Base-by-base conservation (phyloP, 371 early-diverging fungal species). In the Mortierella sp. region DNA sequence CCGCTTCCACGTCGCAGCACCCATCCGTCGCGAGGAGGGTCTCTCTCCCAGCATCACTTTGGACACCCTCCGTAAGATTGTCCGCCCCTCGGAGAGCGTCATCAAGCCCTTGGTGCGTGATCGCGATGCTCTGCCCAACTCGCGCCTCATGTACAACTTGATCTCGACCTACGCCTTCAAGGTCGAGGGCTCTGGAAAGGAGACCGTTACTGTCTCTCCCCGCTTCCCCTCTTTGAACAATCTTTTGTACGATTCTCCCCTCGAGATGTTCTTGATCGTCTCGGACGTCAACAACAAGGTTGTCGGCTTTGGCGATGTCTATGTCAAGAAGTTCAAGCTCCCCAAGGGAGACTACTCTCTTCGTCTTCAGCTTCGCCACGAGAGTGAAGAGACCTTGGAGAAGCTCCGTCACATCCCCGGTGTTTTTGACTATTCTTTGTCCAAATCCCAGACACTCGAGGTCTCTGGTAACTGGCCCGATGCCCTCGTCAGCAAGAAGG, bases 301-400 rank as follows among this genome's bases (percentile, higher is more conserved):
- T 7, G 78, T 96, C 14, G 92, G 90, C 0, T 89, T 91, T 34
- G 90, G 95, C 50, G 96, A 96, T 88, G 92, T 96, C 26, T 97
- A 96, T 86, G 88, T 95, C 42, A 94, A 94, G 74, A 80, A 83
- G 2, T 84, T 95, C 73, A 94, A 94, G 76, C 82, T 97, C n/a
- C 87, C 90, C 44, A 95, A 96, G 89, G 98, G 98, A 21, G 97
- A 96, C 50, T 98, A 98, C 84, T 92, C 92, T 8, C 89, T 97
- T 60, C 94, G 93, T 68, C 94, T 94, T 68, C 97, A 96, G 85
- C 80, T 98, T 28, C 91, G 94, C 28, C 94, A 95, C 19, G 91
- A 93, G 74, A 89, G 90, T 21, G 89, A 95, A 52, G 91, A 91
- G 71, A 88, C 92, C 2, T 90, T 98, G 50, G 96, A 96, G 31